Conservation (phyloP, 768 basidiomycete species). For the Pulveroboletus sp. region DNA sequence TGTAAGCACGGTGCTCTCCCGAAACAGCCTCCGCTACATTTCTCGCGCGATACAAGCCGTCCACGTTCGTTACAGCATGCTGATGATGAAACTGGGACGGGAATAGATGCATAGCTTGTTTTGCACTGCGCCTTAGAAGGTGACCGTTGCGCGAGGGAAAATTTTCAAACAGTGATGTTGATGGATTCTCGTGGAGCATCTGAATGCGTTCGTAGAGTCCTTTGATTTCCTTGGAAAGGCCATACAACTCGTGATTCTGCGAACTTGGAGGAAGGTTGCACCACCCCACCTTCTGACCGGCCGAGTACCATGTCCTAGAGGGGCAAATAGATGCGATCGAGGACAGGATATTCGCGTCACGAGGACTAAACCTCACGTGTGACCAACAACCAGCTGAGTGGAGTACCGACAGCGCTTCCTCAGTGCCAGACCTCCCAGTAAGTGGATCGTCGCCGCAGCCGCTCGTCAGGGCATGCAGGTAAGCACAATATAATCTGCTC, state of each 20-base stretch:
- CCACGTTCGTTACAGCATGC: not conserved
- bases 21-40: not conserved
- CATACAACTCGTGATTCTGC: slow-evolving; percentile 30
- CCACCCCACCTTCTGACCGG: slow-evolving; percentile 39
- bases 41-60: slow-evolving; percentile 6
- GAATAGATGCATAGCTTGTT: not conserved
- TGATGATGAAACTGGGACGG: not conserved
- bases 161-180: not conserved
- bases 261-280: slow-evolving; percentile 12
- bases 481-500: slow-evolving; percentile 35
- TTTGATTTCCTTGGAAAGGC: slow-evolving; percentile 25
- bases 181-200: slow-evolving; percentile 1
- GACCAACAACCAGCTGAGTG: slow-evolving; percentile 37
- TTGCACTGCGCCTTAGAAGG: slow-evolving; percentile 12
- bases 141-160: slow-evolving; percentile 3
- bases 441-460: slow-evolving; percentile 41
- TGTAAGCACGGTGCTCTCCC: slow-evolving; percentile 8
- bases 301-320: slow-evolving; percentile 34
- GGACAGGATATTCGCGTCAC: slow-evolving; percentile 30
- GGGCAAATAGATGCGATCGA: slow-evolving; percentile 35
- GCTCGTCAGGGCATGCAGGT: slow-evolving; percentile 45
- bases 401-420: slow-evolving; percentile 37
- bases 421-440: slow-evolving; percentile 18
- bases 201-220: slow-evolving; percentile 18
- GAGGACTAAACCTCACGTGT: slow-evolving; percentile 30